Evolutionary conservation across 2,329 filamentous ascomycete species (phyloP), one percentile per base, ranked within the genome.

Genomic region (Pseudogymnoascus sp.): DNA sequence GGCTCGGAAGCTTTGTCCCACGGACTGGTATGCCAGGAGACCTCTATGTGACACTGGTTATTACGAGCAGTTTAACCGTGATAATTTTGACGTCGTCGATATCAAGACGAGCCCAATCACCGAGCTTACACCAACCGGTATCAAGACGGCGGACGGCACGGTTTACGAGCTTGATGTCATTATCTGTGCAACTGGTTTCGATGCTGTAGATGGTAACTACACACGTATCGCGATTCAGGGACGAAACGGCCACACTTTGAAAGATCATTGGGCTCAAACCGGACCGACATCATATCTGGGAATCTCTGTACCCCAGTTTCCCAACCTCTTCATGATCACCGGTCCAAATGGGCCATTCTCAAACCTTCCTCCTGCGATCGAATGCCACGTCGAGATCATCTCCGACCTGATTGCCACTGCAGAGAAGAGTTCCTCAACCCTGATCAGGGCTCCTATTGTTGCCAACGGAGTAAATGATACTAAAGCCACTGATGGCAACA

Each of bases 321-420:
- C 79, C 0, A 80, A 81, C 64, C 68, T 81, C 64, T 76, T 81
- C 65, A 75, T 77, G 68, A 68, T 78, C 11, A 62, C 66, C 3
- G 78, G 77, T 0, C 78, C 77, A 0, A 69, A 76, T 60, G 75
- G 74, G 35, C 73, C 74, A 10, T 78, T 77, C 56, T 69, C 71
- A 3, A 79, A 78, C 63, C 68, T 72, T 1, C 76, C 75, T 3
- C 69, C 73, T 1, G 69, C 70, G 2, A 71, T 76, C 28, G 76
- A 78, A 63, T 63, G 67, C n/a, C 69, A 76, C 16, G 74, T 75
- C 1, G 72, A 75, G 22, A 71, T 70, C 43, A 70, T 74, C 46
- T 68, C 67, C 12, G 64, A 66, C 4, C 40, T 67, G 1, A 68
- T 75, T 22, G 46, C 33, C 14, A 59, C 62, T 43, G 66, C 59